Evolutionary conservation across 441 rosid species (phyloP), one percentile per base, ranked within the genome.

Genomic region (Geranium incanum): DNA sequence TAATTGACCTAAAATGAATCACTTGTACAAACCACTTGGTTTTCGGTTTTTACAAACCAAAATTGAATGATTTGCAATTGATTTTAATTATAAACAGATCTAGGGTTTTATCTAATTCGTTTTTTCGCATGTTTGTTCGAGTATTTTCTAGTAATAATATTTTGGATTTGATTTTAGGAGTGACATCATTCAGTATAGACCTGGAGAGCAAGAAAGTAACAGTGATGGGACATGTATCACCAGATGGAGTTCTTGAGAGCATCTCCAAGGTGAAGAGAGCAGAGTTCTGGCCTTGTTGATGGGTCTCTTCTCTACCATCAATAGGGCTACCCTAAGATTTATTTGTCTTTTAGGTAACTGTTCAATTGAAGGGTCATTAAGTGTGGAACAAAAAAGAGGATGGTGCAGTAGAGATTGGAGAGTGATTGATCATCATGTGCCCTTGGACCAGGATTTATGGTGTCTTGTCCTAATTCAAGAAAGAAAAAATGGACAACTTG

Each of bases 171-270:
- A 9, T 48, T 48, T 50, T 78, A 88, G 93, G 91, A 39, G 93
- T 88, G 16, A 85, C 88, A 50, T 86, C 90, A 36, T 88, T 84
- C 85, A 88, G 85, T 72, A 83, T 88, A 75, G 93, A 88, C 68
- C 76, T 88, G 3, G 93, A 85, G 85, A 71, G 79, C 66, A 80
- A 86, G 81, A 84, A 77, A 78, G 93, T 86, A 78, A 88, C 85
- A 0, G 88, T 88, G 73, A 83, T 81, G 85, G 93, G 90, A 57
- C 80, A 83, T 36, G 80, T 88, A 18, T 85, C 88, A 0, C 91
- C 93, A 0, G 74, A 67, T 6, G 81, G 70, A 4, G 87, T 88
- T 6, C 80, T 88, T 59, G 85, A 85, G 80, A 88, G 93, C 73
- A 75, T 88, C 72, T 88, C 93, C 2, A 86, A 81, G 81, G 86